Percentiles rank a stretch among this genome's conserved stretches.
Conservation (phyloP, 371 early-diverging fungal species). For the Mucor plumbeus region DNA sequence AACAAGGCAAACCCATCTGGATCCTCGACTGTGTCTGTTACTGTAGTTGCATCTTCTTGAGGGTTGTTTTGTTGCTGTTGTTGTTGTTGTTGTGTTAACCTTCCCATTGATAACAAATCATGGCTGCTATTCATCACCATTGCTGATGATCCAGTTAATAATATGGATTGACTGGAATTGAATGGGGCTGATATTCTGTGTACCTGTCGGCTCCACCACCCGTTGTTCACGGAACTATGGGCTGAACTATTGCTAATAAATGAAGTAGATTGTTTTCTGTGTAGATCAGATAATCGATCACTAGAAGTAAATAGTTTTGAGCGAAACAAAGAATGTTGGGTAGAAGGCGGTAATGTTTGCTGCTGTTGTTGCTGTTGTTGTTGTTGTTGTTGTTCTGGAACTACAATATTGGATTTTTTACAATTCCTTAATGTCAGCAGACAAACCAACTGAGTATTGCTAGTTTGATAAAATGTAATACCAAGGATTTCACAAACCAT, state of each 20-base stretch:
- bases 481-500: conserved; percentile 49
- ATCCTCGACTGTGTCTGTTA: conserved; percentile 10
- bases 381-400: conserved; percentile 2
- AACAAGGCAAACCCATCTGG: conserved; percentile 42
- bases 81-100: conserved; percentile 23
- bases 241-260: conserved; percentile 15
- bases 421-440: conserved; percentile 47
- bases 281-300: conserved; percentile 21
- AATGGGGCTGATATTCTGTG: conserved; percentile 27
- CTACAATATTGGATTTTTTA: conserved; percentile 11
- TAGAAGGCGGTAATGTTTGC: not conserved
- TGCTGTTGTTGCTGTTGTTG: conserved; percentile 4
- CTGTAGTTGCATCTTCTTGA: not conserved
- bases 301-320: conserved; percentile 27
- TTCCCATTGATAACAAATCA: conserved; percentile 27
- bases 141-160: conserved; percentile 10
- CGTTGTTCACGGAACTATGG: conserved; percentile 6
- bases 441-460: conserved; percentile 38
- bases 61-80: not conserved
- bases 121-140: conserved; percentile 23
- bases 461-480: conserved; percentile 43
- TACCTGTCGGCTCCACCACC: conserved; percentile 28
- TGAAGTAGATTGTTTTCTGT: conserved; percentile 14
- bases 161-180: conserved; percentile 1
- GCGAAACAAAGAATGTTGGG: conserved; percentile 19